Base-by-base conservation (phyloP, 2,329 filamentous ascomycete genomes). In the Penicillium aurantiogriseum region DNA sequence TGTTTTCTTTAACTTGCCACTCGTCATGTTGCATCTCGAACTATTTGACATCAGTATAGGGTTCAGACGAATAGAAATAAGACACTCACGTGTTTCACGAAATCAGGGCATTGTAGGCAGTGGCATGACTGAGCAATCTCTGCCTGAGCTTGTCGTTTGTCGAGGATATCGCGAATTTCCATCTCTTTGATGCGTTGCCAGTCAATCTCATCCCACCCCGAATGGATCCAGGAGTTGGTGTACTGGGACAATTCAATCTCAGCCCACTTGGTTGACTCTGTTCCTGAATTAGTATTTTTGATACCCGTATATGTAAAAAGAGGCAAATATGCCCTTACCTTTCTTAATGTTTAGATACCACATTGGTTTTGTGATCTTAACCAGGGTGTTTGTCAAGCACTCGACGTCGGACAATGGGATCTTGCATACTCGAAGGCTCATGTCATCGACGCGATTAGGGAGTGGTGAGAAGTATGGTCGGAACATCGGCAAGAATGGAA, bases 11-110 rank as follows among this genome's bases (percentile, higher is more conserved):
- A 73, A 99, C 91, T 46, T 96, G 83, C 92, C 93, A 97, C 76
- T 97, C 90, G 70, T 97, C 91, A 70, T 99, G 92, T 69, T 92
- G 90, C 90, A 96, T 95, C 61, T 92, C 89, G 71, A 94, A 97
- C 89, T 93, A 59, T 39, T 33, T 56, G 45, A 35, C 29, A 19
- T 58, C 25, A 55, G 35, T 40, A 51, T 31, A 13, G 13, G 47
- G 9, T 49, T 21, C 10, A 25, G 3, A 33, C 9, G 2, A 45
- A 43, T 29, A 31, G 27, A 17, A 35, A 21, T n/a, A 17, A 6
- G 3, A 21, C 8, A 83, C 89, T 82, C 78, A 92, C 89, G 73
- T 99, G 94, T 75, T 95, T 93, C 61, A 94, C 72, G 75, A 97
- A 96, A 50, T 88, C 76, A 0, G 87, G 84, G 69, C 94, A 99